These are phyloP conservation scores for Paratinospora sagittata DNA, from an alignment of 164 flowering plant genomes.

Conservation along the genomic window DNA sequence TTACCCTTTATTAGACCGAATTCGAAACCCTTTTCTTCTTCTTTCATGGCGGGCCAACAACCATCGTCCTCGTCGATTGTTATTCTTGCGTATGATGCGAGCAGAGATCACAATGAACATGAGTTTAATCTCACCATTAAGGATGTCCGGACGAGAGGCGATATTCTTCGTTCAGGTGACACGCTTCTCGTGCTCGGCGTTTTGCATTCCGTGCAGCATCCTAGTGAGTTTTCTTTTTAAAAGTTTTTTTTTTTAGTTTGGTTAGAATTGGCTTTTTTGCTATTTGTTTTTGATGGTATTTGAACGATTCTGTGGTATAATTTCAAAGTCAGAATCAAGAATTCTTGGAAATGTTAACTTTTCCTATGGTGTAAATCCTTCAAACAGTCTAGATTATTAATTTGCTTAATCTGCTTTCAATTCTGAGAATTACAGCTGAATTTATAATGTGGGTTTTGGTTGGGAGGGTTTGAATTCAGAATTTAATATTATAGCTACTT, in stretches of 20 bases:
- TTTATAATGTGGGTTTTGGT: no score
- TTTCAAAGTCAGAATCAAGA: no score
- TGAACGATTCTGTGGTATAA: background rate
- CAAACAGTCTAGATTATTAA: no score
- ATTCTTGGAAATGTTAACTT: no score
- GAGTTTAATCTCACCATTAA: slow-evolving; percentile 30
- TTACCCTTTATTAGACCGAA: background rate
- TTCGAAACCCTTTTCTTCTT: background rate
- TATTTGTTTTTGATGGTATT: background rate
- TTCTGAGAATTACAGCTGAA: no score
- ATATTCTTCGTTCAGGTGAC: slow-evolving; percentile 39
- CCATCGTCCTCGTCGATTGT: slow-evolving; percentile 20
- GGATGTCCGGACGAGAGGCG: slow-evolving; percentile 26
- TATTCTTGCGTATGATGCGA: slow-evolving; percentile 46
- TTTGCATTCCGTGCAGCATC: slow-evolving; percentile 40
- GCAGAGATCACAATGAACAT: slow-evolving; percentile 30
- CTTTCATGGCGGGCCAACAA: slow-evolving; percentile 20
- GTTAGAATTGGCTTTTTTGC: background rate
- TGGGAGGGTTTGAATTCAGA: no score
- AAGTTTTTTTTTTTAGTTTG: no score
- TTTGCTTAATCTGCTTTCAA: no score
- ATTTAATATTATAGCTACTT: no score
- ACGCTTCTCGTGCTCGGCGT: slow-evolving; percentile 47
- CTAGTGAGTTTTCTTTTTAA: slow-evolving; percentile 32
- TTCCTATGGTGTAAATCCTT: no score